These are phyloP conservation scores for Linum usitatissimum DNA, from an alignment of 345 rosid genomes.

Conservation along the genomic window DNA sequence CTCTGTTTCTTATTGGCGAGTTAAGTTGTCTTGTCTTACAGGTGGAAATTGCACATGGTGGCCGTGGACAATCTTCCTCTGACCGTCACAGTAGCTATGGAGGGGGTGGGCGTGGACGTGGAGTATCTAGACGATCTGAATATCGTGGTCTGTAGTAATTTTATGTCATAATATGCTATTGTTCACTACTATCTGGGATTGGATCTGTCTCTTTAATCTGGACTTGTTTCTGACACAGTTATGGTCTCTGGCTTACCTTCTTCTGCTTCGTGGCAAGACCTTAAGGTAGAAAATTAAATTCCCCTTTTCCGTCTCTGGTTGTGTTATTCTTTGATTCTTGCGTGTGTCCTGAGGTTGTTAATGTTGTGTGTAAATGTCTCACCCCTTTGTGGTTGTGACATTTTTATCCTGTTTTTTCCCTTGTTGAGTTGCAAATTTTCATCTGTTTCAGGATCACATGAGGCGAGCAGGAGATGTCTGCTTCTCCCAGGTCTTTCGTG, in stretches of 20 bases:
- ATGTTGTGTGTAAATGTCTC: no score
- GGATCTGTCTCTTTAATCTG: neutral
- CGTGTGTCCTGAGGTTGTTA: no score
- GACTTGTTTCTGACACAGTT: slow-evolving; percentile 15
- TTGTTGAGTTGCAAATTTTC: no score
- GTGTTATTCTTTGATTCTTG: no score
- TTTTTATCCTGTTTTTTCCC: no score
- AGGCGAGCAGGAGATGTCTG: slow-evolving; percentile 12
- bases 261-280: slow-evolving; percentile 50
- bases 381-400: no score
- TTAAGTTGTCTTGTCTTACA: slow-evolving; percentile 8
- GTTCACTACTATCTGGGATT: neutral
- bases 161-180: neutral
- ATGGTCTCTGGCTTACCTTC: slow-evolving; percentile 80
- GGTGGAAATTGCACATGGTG: slow-evolving; percentile 99
- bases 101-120: neutral
- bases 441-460: slow-evolving; percentile 16
- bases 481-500: slow-evolving; percentile 16
- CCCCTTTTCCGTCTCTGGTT: no score
- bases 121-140: neutral
- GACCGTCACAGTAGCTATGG: slow-evolving; percentile 59
- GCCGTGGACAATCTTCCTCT: slow-evolving; percentile 69
- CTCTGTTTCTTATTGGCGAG: neutral
- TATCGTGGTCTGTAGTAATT: neutral
- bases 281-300: neutral